Percentiles rank a stretch among this genome's conserved stretches.
Evolutionary conservation across 208 protist species (phyloP).

Genomic region (Acanthamoeba triangularis): DNA sequence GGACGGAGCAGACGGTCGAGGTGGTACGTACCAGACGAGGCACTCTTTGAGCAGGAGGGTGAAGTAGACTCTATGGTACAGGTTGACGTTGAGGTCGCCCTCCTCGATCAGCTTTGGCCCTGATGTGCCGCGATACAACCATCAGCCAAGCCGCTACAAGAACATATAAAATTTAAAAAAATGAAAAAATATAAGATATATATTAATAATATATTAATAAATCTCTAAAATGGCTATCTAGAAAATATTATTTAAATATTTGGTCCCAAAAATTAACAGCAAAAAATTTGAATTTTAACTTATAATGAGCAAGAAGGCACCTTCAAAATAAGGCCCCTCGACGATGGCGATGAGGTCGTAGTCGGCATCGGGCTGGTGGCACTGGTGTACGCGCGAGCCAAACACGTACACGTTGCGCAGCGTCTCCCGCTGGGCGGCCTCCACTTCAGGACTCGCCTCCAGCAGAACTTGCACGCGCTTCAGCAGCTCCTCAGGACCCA

Average conservation of each 20-base stretch:
- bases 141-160: too few relatives aligned
- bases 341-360: constrained; percentile 60
- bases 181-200: background rate
- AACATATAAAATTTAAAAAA: background rate
- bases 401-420: constrained; percentile 49
- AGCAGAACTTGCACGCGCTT: background rate
- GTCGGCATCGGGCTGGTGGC: constrained; percentile 4
- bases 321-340: constrained; percentile 20
- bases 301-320: background rate
- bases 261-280: too few relatives aligned
- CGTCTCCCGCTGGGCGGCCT: background rate
- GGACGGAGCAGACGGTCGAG: too few relatives aligned
- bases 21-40: background rate
- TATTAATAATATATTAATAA: too few relatives aligned
- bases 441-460: background rate
- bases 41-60: background rate
- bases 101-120: background rate
- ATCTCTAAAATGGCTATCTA: too few relatives aligned
- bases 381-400: background rate
- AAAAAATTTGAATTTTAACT: background rate
- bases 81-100: constrained; percentile 42
- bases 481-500: background rate
- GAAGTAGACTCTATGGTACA: constrained; percentile 47
- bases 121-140: background rate
- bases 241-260: too few relatives aligned